Conservation (phyloP, 352 stramenopile species). For the Blastocystis sp. region DNA sequence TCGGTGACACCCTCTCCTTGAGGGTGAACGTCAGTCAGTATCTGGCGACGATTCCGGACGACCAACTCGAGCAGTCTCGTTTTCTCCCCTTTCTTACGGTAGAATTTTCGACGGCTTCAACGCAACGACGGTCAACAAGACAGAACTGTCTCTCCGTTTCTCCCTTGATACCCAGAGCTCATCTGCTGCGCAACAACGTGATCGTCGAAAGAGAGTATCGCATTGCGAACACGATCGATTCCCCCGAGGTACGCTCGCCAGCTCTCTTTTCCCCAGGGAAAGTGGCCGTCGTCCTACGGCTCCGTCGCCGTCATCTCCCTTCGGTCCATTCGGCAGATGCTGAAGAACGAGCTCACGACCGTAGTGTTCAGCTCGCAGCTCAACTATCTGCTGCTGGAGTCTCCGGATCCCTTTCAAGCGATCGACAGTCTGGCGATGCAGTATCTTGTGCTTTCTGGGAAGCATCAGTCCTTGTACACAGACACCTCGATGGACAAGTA, state of each 20-base stretch:
- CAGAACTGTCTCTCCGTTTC: not conserved
- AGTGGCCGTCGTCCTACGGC: conserved; percentile 29
- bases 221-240: not conserved
- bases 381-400: not conserved
- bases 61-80: not conserved
- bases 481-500: not conserved
- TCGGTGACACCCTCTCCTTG: not conserved
- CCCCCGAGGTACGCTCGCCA: not conserved
- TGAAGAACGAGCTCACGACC: not conserved
- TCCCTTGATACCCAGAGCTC: too few relatives aligned
- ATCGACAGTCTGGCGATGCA: conserved; percentile 35
- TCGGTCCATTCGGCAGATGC: not conserved
- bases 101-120: not conserved
- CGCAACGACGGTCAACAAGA: not conserved
- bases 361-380: not conserved
- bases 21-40: conserved; percentile 31
- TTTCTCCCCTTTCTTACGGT: not conserved
- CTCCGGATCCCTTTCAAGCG: not conserved
- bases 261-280: not conserved
- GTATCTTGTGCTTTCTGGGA: conserved; percentile 1
- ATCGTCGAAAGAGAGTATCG: not conserved
- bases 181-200: not conserved
- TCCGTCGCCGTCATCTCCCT: conserved; percentile 20
- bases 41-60: not conserved
- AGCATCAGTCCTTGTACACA: conserved; percentile 13